These are phyloP conservation scores for Gaeumannomyces sp. DNA, from an alignment of 2,329 filamentous ascomycete species.

Conservation along the genomic window DNA sequence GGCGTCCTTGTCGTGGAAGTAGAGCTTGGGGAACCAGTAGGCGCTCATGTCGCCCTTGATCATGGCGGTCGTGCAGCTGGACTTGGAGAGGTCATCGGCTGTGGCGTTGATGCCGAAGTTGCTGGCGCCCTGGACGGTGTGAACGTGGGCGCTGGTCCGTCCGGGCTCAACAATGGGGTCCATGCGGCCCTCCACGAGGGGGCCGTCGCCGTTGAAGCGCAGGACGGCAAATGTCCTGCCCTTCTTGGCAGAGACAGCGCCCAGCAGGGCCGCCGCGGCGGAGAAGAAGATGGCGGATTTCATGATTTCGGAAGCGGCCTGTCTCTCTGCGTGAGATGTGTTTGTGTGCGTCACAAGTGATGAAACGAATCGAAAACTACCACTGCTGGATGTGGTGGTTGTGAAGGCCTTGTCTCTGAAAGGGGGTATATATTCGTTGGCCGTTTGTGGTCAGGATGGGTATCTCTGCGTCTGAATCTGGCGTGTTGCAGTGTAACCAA, in stretches of 20 bases:
- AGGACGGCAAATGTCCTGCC: constrained; percentile 59
- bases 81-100: constrained; percentile 52
- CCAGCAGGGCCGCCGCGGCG: constrained; percentile 31
- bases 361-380: not conserved
- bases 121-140: constrained; percentile 65
- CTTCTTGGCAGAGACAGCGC: constrained; percentile 35
- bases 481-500: not conserved
- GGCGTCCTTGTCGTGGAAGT: constrained; percentile 58
- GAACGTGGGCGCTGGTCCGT: constrained; percentile 53
- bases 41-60: constrained; percentile 64
- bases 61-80: constrained; percentile 64
- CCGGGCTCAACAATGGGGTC: constrained; percentile 67
- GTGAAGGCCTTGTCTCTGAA: too few species aligned
- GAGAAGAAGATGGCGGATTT: constrained; percentile 14
- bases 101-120: constrained; percentile 58
- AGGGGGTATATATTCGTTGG: not conserved
- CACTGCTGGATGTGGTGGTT: too few species aligned
- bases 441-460: constrained; percentile 2
- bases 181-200: constrained; percentile 52
- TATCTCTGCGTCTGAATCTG: not conserved
- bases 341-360: not conserved
- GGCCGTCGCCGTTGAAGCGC: constrained; percentile 60
- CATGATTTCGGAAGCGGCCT: not conserved
- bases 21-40: constrained; percentile 72
- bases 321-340: too few species aligned